Evolutionary conservation across 1,139 yeast genomes (phyloP), one percentile per base, ranked within the genome.

Genomic region (Sugiyamaella japonica): DNA sequence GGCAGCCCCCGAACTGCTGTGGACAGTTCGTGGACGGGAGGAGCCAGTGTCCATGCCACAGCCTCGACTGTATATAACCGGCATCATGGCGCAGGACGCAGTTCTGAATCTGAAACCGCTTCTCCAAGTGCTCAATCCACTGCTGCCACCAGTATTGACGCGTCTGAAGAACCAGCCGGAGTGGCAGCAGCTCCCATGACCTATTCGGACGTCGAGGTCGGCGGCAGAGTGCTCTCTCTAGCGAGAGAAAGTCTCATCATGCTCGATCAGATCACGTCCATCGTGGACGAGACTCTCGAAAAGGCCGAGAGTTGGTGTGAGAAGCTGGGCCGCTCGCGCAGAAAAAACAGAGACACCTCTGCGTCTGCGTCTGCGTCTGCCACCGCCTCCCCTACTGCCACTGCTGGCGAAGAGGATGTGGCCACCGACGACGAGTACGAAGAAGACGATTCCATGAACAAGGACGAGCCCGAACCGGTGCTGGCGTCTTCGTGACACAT

Each of bases 231-330:
- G 1, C 73, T 93, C 44, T 79, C 87, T 8, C 76, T 93, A 59
- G 97, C 98, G 0, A 86, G 86, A 61, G 99, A 93, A 70, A 85
- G 96, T 0, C 75, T 93, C 54, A 95, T 87, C 46, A 89, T 91
- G 91, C 85, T 93, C 46, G 79, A 86, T 44, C 86, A 86, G 58
- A 84, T 93, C 34, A 89, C 90, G 59, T 79, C 79, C 49, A 91
- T 90, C 8, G 90, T 95, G 59, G 91, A 86, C 67, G 91, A 86
- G 41, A 90, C 91, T 53, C 75, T 93, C 56, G 86, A 82, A 49
- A 83, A 84, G 61, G 97, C 97, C 0, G 97, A 91, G 67, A 74
- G 76, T 34, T 91, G 97, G 97, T 71, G 73, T 54, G 70, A 69
- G 37, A 61, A 67, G 37, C 51, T 68, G 31, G 67, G 67, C 5